Conservation (phyloP, 225 moss, liverwort and hornwort species). For the Pseudoscleropodium purum region DNA sequence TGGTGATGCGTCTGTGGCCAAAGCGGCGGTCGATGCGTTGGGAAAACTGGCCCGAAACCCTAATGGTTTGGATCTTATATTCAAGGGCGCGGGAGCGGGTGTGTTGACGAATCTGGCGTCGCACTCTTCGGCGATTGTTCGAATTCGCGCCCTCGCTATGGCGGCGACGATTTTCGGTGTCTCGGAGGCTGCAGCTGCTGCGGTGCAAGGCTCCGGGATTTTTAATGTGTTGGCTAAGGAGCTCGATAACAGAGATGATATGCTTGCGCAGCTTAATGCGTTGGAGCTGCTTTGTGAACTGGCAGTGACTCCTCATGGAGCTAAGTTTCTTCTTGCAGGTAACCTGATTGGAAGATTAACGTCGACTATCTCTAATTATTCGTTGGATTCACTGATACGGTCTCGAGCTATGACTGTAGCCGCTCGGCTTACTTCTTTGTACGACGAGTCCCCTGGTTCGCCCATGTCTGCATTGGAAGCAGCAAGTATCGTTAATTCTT, state of each 20-base stretch:
- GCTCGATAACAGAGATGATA: slow-evolving; percentile 63
- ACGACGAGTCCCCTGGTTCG: slow-evolving; percentile 41
- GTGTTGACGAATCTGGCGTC: slow-evolving; percentile 48
- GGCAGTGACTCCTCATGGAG: slow-evolving; percentile 54
- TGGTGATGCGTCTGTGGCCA: slow-evolving; percentile 57
- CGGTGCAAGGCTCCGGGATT: slow-evolving; percentile 65
- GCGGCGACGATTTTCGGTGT: slow-evolving; percentile 58
- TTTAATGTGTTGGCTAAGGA: slow-evolving; percentile 56
- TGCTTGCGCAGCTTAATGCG: slow-evolving; percentile 82
- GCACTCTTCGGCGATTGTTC: slow-evolving; percentile 43
- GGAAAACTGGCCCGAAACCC: slow-evolving; percentile 41
- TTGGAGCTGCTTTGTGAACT: slow-evolving; percentile 81
- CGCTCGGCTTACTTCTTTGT: slow-evolving; percentile 58
- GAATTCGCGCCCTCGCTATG: slow-evolving; percentile 70
- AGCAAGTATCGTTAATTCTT: slow-evolving; percentile 39
- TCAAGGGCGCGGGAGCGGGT: slow-evolving; percentile 36
- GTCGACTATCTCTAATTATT: slow-evolving; percentile 34
- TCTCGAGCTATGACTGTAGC: slow-evolving; percentile 83
- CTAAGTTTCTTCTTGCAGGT: slow-evolving; percentile 66
- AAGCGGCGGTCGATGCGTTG: slow-evolving; percentile 59
- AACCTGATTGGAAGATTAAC: slow-evolving; percentile 65
- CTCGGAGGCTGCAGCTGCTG: slow-evolving; percentile 61
- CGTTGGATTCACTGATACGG: slow-evolving; percentile 52
- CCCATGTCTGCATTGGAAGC: slow-evolving; percentile 59
- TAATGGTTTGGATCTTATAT: slow-evolving; percentile 61